Evolutionary conservation across 192 early-diverging fungal genomes (phyloP).

Genomic region (Phycomyces blakesleeanus): DNA sequence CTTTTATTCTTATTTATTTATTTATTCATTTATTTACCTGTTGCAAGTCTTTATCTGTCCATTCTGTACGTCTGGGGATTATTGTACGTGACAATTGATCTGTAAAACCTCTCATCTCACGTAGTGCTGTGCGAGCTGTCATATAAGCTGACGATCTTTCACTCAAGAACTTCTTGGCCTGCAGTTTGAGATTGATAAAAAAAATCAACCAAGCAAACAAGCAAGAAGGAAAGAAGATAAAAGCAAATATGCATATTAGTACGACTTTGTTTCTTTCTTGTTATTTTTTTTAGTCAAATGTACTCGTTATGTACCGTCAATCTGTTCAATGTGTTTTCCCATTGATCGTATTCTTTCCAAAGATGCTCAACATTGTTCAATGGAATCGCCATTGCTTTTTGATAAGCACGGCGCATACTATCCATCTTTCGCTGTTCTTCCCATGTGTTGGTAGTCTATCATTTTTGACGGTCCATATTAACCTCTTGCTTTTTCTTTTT

Average conservation of each 20-base stretch:
- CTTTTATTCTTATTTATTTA: slow-evolving; percentile 1
- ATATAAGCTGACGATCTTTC: slow-evolving; percentile 89
- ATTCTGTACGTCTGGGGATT: slow-evolving; percentile 72
- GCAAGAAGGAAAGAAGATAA: too few species aligned
- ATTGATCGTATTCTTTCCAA: slow-evolving; percentile 95
- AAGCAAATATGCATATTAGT: not conserved
- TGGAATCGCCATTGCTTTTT: slow-evolving; percentile 84
- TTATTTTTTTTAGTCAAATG: too few species aligned
- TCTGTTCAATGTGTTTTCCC: slow-evolving; percentile 83
- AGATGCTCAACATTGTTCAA: slow-evolving; percentile 84
- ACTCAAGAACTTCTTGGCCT: slow-evolving; percentile 87
- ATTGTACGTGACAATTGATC: slow-evolving; percentile 70
- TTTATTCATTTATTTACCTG: slow-evolving; percentile 24
- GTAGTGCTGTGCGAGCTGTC: slow-evolving; percentile 84
- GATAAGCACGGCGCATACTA: slow-evolving; percentile 75
- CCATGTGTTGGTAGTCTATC: slow-evolving; percentile 61
- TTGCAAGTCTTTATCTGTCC: slow-evolving; percentile 71
- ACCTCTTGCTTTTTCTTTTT: not conserved
- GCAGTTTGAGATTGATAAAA: not conserved
- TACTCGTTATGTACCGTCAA: slow-evolving; percentile 55
- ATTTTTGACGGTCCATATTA: not conserved
- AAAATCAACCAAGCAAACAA: not conserved
- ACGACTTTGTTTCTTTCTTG: not conserved
- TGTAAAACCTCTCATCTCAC: slow-evolving; percentile 74
- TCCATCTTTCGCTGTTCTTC: slow-evolving; percentile 93